Conservation (phyloP, 2,329 filamentous ascomycete species). For the Aspergillus quadricinctus region DNA sequence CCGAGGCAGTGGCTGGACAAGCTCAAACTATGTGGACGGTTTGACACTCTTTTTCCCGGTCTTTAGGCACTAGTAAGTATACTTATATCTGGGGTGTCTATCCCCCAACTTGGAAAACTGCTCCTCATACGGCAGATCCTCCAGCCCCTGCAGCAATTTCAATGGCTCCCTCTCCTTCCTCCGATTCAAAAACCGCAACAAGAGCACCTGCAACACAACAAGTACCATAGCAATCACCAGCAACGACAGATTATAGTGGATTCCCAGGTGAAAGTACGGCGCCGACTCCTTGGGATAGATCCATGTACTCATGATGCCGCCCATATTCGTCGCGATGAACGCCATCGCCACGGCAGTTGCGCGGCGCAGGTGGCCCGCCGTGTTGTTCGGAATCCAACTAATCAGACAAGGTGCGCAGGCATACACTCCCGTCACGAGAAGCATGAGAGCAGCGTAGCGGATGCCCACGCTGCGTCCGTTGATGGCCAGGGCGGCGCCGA, state of each 20-base stretch:
- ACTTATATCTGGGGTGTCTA: slow-evolving; percentile 10
- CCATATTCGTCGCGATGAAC: slow-evolving; percentile 8
- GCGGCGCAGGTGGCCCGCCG: slow-evolving; percentile 2
- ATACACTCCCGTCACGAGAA: slow-evolving; percentile 10
- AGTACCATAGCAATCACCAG: slow-evolving; percentile 5
- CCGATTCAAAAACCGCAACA: slow-evolving; percentile 6
- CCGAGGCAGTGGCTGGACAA: too few relatives aligned
- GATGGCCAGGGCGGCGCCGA: slow-evolving; percentile 9
- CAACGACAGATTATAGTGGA: slow-evolving; percentile 6
- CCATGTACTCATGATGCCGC: slow-evolving; percentile 10
- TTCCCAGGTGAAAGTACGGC: slow-evolving; percentile 6
- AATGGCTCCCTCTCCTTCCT: slow-evolving; percentile 1
- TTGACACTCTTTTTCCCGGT: too few relatives aligned
- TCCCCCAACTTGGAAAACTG: slow-evolving; percentile 9
- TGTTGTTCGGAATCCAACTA: slow-evolving; percentile 12
- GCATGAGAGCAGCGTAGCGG: slow-evolving; percentile 7
- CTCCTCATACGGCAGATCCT: slow-evolving; percentile 6
- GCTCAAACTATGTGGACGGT: too few relatives aligned
- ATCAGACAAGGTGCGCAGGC: slow-evolving; percentile 8
- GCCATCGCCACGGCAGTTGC: slow-evolving; percentile 7
- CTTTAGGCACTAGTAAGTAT: slow-evolving; percentile 15
- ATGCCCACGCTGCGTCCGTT: neutral
- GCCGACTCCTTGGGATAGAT: slow-evolving; percentile 10
- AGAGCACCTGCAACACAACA: slow-evolving; percentile 3
- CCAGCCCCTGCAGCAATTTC: slow-evolving; percentile 2